Evolutionary conservation across 257 asterid species (phyloP).

Genomic region (Handroanthus guayacan): DNA sequence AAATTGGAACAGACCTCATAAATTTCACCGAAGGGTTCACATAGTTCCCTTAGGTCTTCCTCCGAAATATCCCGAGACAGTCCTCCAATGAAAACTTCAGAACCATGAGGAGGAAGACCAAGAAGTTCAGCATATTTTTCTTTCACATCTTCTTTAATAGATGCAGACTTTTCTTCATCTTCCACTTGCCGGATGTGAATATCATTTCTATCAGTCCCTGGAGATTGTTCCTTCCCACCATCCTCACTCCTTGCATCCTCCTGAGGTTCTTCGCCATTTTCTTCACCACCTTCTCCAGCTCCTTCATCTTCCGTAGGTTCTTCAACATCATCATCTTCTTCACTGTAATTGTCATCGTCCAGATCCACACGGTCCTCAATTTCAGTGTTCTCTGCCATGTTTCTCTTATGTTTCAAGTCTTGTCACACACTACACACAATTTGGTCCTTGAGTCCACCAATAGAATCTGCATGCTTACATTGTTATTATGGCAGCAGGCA

Average conservation of each 20-base stretch:
- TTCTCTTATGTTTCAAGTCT: conserved; percentile 45
- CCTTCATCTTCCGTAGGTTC: conserved; percentile 83
- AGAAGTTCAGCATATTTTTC: conserved; percentile 72
- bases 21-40: conserved; percentile 81
- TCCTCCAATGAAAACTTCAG: conserved; percentile 95
- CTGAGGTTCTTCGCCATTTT: conserved; percentile 64
- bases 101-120: conserved; percentile 90
- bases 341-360: conserved; percentile 85
- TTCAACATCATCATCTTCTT: conserved; percentile 83
- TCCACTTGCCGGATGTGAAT: conserved; percentile 45
- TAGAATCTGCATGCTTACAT: conserved; percentile 62
- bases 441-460: conserved; percentile 48
- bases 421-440: conserved; percentile 52
- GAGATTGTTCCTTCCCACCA: conserved; percentile 60
- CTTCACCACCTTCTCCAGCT: conserved; percentile 68
- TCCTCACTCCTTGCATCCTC: conserved; percentile 63
- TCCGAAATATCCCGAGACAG: conserved; percentile 83
- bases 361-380: conserved; percentile 90
- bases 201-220: conserved; percentile 52
- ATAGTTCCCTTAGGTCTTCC: conserved; percentile 80
- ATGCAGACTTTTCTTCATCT: conserved; percentile 53
- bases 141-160: conserved; percentile 49
- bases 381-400: conserved; percentile 86
- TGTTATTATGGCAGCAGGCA: conserved; percentile 46
- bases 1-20: conserved; percentile 64